Conservation (phyloP, 345 rosid genomes). For the Zanthoxylum bungeanum region DNA sequence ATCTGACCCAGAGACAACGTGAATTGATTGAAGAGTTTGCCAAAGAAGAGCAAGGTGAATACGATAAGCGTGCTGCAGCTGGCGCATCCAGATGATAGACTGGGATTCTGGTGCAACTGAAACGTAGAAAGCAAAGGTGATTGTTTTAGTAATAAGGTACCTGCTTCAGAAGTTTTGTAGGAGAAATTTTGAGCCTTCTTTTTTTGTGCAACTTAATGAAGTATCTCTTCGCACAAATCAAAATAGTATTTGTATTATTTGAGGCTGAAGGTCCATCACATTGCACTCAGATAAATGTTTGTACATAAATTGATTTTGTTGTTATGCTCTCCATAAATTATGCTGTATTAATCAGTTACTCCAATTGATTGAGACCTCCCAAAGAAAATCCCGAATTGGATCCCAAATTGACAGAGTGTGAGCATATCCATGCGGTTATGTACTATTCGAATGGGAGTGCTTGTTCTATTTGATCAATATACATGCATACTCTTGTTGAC, state of each 20-base stretch:
- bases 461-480: too few relatives aligned
- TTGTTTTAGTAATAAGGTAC: background rate
- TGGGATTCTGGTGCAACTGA: background rate
- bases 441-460: too few relatives aligned
- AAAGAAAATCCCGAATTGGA: too few relatives aligned
- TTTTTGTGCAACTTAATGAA: background rate
- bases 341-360: too few relatives aligned
- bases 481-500: too few relatives aligned
- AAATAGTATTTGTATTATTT: background rate
- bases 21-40: constrained; percentile 88
- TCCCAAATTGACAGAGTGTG: too few relatives aligned
- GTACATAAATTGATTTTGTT: constrained; percentile 3
- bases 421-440: too few relatives aligned
- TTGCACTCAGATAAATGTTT: background rate
- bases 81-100: constrained; percentile 65
- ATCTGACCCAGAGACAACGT: constrained; percentile 73
- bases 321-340: background rate
- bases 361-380: too few relatives aligned
- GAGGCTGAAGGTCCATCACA: background rate
- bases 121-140: too few relatives aligned
- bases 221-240: background rate
- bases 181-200: background rate
- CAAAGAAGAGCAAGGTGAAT: constrained; percentile 90
- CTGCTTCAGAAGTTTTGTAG: constrained; percentile 16
- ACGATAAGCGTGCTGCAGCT: constrained; percentile 61